Evolutionary conservation across 2,329 filamentous ascomycete species (phyloP), one percentile per base, ranked within the genome.

Genomic region (Pseudogymnoascus verrucosus): DNA sequence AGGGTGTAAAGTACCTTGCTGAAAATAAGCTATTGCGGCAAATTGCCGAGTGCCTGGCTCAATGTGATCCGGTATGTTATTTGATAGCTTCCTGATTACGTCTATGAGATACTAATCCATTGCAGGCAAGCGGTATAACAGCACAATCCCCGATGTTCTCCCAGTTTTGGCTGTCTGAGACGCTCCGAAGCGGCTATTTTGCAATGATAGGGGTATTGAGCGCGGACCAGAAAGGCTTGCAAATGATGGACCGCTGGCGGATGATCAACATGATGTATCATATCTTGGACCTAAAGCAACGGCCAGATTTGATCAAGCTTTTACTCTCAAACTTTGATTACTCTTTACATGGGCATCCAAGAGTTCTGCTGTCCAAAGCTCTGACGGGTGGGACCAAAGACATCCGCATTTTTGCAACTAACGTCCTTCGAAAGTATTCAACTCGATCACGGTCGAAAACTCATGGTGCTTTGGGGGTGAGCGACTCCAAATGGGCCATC

Each of bases 241-340:
- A 89, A 66, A 93, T 99, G 78, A 84, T 99, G 72, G 93, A 98
- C 74, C 83, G 91, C 70, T 98, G 95, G 93, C 91, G 92, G 70
- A 96, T 99, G 82, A 93, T 97, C 77, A 98, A 98, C 76, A 99
- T 99, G 91, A 96, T 98, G 82, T 99, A 99, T 74, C 95, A 98
- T 75, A 96, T 99, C 66, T 84, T 97, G 64, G 93, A 98, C 72
- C 81, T 96, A 51, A 91, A 90, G 70, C 89, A 95, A 74, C 89
- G 95, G 2, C 91, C 93, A 54, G 95, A 99, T 74, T 80, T 99
- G 65, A 91, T 98, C 73, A 91, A 93, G 73, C 82, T 93, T 8
- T 82, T 99, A 34, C 82, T 99, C 7, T 88, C 89, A 60, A 95
- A 93, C 71, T 93, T 99, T 76, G 93, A 99, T 76, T 99, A 96